Percentiles rank a stretch among this genome's conserved stretches.
Evolutionary conservation across 2,329 filamentous ascomycete species (phyloP).

Genomic region (Nigrospora osmanthi): DNA sequence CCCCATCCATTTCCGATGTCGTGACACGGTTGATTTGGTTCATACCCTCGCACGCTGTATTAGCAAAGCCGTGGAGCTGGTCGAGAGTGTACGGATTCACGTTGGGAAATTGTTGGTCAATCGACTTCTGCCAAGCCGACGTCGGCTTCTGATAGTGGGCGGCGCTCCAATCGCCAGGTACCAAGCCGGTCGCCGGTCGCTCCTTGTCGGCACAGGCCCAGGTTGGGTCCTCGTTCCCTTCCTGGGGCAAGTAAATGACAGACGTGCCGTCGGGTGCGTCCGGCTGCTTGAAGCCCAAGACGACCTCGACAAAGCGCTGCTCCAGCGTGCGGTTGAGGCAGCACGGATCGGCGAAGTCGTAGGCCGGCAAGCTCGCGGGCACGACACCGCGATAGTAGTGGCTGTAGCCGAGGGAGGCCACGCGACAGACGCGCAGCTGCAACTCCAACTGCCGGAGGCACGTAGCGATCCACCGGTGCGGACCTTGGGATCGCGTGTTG

Average conservation of each 20-base stretch:
- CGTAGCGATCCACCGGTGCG: constrained; percentile 34
- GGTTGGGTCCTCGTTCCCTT: constrained; percentile 6
- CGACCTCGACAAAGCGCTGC: constrained; percentile 39
- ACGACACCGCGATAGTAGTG: constrained; percentile 26
- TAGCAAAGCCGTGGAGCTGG: constrained; percentile 34
- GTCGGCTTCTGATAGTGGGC: constrained; percentile 29
- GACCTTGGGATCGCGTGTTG: constrained; percentile 22
- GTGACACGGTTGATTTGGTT: constrained; percentile 27
- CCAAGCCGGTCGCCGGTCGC: constrained; percentile 17
- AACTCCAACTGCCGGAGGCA: constrained; percentile 25
- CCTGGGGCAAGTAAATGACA: constrained; percentile 24
- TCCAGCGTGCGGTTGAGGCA: constrained; percentile 30
- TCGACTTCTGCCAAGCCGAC: constrained; percentile 31
- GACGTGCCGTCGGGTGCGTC: constrained; percentile 20
- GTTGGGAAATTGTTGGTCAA: constrained; percentile 36
- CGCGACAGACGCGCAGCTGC: constrained; percentile 32
- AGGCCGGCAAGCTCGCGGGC: constrained; percentile 14
- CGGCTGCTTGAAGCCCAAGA: constrained; percentile 30
- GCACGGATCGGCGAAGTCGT: constrained; percentile 34
- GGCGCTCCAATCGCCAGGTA: constrained; percentile 17
- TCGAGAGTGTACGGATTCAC: constrained; percentile 34
- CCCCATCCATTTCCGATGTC: neutral
- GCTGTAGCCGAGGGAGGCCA: constrained; percentile 35
- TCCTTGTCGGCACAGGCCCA: constrained; percentile 14
- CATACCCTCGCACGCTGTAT: constrained; percentile 35